These are phyloP conservation scores for Pseudevernia furfuracea DNA, from an alignment of 495 filamentous ascomycete genomes.

Conservation along the genomic window DNA sequence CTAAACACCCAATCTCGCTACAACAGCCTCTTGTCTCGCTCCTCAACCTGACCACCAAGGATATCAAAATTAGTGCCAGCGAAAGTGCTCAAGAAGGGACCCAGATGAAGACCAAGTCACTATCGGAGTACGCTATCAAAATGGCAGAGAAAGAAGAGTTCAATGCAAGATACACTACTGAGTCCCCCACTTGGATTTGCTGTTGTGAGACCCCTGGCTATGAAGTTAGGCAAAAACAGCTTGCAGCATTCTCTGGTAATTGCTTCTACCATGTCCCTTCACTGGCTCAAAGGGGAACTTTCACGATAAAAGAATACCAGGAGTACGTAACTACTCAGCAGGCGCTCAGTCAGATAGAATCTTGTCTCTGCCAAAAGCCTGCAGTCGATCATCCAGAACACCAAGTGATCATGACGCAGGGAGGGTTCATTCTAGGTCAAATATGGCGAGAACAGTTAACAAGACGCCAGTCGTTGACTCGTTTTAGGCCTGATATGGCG, in stretches of 20 bases:
- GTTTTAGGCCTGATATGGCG: background rate
- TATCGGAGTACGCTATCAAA: background rate
- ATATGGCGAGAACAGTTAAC: background rate
- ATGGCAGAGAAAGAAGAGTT: background rate
- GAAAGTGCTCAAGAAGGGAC: background rate
- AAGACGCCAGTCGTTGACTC: background rate
- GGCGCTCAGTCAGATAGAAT: background rate
- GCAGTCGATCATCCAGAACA: background rate
- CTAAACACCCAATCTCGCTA: background rate
- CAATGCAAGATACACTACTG: background rate
- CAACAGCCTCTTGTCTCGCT: constrained; percentile 3
- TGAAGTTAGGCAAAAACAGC: background rate
- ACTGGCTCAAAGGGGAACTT: background rate
- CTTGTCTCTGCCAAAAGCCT: background rate
- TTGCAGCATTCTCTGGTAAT: background rate
- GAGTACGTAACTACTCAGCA: background rate
- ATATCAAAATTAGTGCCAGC: background rate
- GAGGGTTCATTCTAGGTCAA: background rate
- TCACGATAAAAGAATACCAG: background rate
- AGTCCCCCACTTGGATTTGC: background rate
- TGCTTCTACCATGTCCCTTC: background rate
- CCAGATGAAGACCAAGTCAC: background rate
- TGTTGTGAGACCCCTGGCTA: background rate
- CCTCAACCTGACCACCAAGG: background rate
- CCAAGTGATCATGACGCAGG: background rate